phyloP scores from a whole-genome alignment of 768 basidiomycete species.

The Podaxis sp. region DNA sequence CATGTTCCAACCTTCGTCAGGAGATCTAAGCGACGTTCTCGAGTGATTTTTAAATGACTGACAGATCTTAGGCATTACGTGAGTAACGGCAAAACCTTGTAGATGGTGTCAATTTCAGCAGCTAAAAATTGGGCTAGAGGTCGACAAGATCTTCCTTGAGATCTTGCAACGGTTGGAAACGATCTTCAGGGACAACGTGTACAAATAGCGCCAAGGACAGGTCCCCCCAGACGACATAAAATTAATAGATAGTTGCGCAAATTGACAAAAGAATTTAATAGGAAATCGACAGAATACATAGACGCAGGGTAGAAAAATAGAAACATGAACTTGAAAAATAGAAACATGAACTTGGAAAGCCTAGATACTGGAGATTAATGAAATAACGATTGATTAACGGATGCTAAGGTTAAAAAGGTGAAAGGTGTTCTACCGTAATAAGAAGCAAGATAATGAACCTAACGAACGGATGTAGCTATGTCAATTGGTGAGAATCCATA shows the following conservation, averaged over 20 bases:
- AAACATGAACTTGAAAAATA: conserved; percentile 22
- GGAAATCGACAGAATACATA: conserved; percentile 22
- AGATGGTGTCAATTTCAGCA: not conserved
- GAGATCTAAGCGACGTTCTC: not conserved
- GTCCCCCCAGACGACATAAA: conserved; percentile 1
- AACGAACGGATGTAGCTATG: conserved; percentile 41
- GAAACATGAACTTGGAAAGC: conserved; percentile 30
- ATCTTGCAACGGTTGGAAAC: not conserved
- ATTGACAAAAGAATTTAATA: conserved; percentile 17
- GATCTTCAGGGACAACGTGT: conserved; percentile 12
- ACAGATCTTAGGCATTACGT: conserved; percentile 4
- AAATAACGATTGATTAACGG: conserved; percentile 32
- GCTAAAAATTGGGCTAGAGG: conserved; percentile 2
- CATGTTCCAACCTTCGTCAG: not conserved
- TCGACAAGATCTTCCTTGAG: conserved; percentile 5
- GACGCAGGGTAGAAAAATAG: conserved; percentile 22
- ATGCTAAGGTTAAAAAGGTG: conserved; percentile 27
- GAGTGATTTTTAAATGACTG: not conserved
- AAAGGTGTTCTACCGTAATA: conserved; percentile 34
- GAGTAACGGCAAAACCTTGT: conserved; percentile 6
- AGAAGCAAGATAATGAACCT: conserved; percentile 38
- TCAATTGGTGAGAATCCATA: conserved; percentile 24
- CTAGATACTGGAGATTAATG: conserved; percentile 34
- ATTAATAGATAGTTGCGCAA: conserved; percentile 8
- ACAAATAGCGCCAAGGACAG: not conserved